Percentiles rank a stretch among this genome's conserved stretches.
phyloP scores from a whole-genome alignment of 805 yeast genomes.

The Kodamaea restingae region DNA sequence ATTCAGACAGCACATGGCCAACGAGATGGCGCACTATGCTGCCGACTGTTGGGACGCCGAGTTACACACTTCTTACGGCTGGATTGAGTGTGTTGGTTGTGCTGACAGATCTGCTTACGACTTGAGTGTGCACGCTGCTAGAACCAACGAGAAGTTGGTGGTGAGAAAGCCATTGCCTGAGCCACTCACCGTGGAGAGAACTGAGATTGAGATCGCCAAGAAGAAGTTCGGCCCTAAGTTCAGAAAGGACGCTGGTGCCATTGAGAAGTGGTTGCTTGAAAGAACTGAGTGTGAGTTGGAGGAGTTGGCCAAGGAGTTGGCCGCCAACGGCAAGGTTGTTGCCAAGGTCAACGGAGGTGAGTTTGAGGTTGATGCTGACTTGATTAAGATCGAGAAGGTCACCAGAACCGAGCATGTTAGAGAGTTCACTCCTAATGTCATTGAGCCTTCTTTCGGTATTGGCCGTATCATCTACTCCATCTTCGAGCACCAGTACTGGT shows the following conservation, averaged over 20 bases:
- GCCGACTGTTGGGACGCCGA: conserved; percentile 99
- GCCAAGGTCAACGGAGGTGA: conserved; percentile 36
- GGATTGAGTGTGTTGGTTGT: conserved; percentile 99
- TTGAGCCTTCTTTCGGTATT: conserved; percentile 98
- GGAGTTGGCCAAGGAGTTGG: conserved; percentile 66
- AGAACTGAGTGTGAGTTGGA: conserved; percentile 86
- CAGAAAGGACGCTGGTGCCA: conserved; percentile 94
- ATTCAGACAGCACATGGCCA: conserved; percentile 97
- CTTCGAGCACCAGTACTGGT: conserved; percentile 94
- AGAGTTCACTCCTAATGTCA: conserved; percentile 94
- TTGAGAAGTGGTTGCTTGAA: conserved; percentile 70
- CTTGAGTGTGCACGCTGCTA: conserved; percentile 89
- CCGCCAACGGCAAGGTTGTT: conserved; percentile 55
- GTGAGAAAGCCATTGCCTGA: conserved; percentile 87
- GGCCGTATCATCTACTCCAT: conserved; percentile 93
- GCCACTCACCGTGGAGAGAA: conserved; percentile 78
- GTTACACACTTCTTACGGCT: conserved; percentile 90
- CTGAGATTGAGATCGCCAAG: conserved; percentile 84
- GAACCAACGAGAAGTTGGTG: conserved; percentile 90
- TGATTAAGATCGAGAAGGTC: conserved; percentile 72
- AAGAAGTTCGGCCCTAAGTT: conserved; percentile 97
- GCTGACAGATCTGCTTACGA: conserved; percentile 99
- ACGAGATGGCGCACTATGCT: conserved; percentile 99
- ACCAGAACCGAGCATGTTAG: conserved; percentile 85
- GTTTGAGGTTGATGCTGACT: conserved; percentile 62